Evolutionary conservation across 83 land plant genomes (phyloP).

Genomic region (Larix sibirica): DNA sequence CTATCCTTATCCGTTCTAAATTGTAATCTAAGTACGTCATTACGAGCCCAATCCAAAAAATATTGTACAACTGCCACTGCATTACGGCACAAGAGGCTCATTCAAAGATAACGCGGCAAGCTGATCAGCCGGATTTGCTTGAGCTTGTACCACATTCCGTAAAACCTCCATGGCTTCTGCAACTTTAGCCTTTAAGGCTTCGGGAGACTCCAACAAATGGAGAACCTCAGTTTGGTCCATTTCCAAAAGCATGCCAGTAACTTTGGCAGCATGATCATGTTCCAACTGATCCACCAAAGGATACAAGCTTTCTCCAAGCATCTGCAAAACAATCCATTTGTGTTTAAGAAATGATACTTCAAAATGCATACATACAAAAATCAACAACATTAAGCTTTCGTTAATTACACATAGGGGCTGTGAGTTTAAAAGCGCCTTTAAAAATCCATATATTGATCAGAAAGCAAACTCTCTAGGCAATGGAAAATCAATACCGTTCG

Average conservation of each 20-base stretch:
- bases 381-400: background rate
- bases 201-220: slow-evolving; percentile 77
- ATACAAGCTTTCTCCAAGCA: slow-evolving; percentile 83
- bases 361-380: background rate
- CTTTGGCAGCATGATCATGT: slow-evolving; percentile 70
- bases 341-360: background rate
- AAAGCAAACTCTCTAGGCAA: background rate
- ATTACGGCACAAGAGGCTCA: slow-evolving; percentile 43
- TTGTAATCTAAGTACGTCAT: too few relatives aligned
- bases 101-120: slow-evolving; percentile 53
- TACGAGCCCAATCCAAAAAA: too few relatives aligned
- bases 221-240: slow-evolving; percentile 84
- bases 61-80: too few relatives aligned
- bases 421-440: background rate
- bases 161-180: slow-evolving; percentile 84
- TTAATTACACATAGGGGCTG: background rate
- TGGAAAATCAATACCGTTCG: slow-evolving; percentile 53
- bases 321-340: slow-evolving; percentile 26
- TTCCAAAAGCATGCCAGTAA: slow-evolving; percentile 83
- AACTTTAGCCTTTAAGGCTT: slow-evolving; percentile 73
- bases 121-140: slow-evolving; percentile 49
- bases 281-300: slow-evolving; percentile 76
- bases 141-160: slow-evolving; percentile 46
- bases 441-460: background rate
- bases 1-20: too few relatives aligned